Percentiles rank a stretch among this genome's conserved stretches.
Conservation (phyloP, 2,329 filamentous ascomycete genomes). For the Leptodontidium sp. region DNA sequence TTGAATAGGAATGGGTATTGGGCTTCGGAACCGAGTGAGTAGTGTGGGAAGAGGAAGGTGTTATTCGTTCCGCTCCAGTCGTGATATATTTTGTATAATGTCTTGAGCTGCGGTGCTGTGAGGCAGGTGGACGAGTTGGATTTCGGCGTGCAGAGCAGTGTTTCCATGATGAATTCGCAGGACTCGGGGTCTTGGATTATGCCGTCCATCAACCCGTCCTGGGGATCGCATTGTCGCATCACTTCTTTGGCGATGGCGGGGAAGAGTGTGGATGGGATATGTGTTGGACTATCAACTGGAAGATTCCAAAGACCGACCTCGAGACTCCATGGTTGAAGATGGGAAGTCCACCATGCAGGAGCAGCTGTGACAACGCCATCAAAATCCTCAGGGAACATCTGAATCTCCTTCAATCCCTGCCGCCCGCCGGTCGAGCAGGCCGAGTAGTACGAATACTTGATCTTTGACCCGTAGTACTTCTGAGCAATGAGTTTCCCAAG, state of each 20-base stretch:
- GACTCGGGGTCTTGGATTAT: constrained; percentile 49
- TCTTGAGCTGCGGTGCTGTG: constrained; percentile 53
- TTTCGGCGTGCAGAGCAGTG: constrained; percentile 26
- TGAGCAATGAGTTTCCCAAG: constrained; percentile 26
- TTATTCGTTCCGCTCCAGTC: constrained; percentile 36
- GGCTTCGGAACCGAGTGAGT: constrained; percentile 28
- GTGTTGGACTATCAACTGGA: constrained; percentile 25
- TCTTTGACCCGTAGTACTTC: constrained; percentile 25
- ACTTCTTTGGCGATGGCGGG: constrained; percentile 48
- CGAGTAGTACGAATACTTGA: constrained; percentile 52
- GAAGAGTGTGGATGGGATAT: constrained; percentile 46
- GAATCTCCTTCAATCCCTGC: constrained; percentile 55
- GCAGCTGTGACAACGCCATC: constrained; percentile 57
- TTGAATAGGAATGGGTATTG: constrained; percentile 23
- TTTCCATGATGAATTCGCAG: constrained; percentile 37
- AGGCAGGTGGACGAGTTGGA: constrained; percentile 48
- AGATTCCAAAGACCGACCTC: constrained; percentile 26
- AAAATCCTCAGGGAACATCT: constrained; percentile 56
- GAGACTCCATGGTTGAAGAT: constrained; percentile 19
- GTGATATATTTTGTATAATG: constrained; percentile 52
- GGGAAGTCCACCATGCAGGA: constrained; percentile 38
- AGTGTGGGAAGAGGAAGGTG: constrained; percentile 31
- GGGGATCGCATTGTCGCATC: constrained; percentile 57
- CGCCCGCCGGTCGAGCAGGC: constrained; percentile 58
- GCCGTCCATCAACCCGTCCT: constrained; percentile 58